These are phyloP conservation scores for Floccularia luteovirens DNA, from an alignment of 768 basidiomycete genomes.

Conservation along the genomic window DNA sequence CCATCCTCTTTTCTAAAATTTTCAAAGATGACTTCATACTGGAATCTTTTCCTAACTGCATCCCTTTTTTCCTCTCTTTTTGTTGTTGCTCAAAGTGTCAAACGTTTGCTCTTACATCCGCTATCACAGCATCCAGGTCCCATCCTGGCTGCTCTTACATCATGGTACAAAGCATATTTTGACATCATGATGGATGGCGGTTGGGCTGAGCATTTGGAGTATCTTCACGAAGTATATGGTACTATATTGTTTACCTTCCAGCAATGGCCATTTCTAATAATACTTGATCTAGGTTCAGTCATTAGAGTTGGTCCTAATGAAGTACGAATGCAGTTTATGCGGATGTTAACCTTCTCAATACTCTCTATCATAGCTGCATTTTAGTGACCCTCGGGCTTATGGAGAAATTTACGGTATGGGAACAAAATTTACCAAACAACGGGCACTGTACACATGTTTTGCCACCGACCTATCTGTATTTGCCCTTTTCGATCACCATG, in stretches of 20 bases:
- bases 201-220: constrained; percentile 25
- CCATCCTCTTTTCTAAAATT: not conserved
- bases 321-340: constrained; percentile 14
- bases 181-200: constrained; percentile 28
- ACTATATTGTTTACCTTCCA: not conserved
- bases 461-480: constrained; percentile 28
- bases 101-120: constrained; percentile 17
- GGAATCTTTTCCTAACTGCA: not conserved
- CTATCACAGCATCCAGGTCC: constrained; percentile 25
- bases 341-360: not conserved
- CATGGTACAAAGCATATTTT: constrained; percentile 24
- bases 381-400: constrained; percentile 30
- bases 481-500: constrained; percentile 22
- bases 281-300: constrained; percentile 19
- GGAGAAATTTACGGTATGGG: constrained; percentile 32
- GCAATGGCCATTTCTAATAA: not conserved
- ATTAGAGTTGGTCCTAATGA: constrained; percentile 31
- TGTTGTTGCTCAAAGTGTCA: constrained; percentile 4
- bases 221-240: constrained; percentile 30
- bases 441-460: constrained; percentile 27
- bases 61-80: not conserved
- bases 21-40: constrained; percentile 4
- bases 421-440: constrained; percentile 25
- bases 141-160: constrained; percentile 20
- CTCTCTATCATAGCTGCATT: constrained; percentile 25